Conservation (phyloP, 768 basidiomycete genomes). For the Leccinellum albellum region DNA sequence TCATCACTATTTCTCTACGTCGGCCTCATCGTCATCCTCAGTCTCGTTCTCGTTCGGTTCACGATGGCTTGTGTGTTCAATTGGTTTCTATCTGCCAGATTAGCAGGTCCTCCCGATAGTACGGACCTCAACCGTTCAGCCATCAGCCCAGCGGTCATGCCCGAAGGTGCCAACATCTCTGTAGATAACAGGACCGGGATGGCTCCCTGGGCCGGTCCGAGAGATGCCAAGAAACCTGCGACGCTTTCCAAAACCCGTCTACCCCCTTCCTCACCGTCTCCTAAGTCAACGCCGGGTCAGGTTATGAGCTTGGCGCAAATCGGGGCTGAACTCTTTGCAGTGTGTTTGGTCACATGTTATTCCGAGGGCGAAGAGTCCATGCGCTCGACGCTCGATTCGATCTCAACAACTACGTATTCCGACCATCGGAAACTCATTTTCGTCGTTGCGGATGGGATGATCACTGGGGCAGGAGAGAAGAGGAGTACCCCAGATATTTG, state of each 20-base stretch:
- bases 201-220: constrained; percentile 83
- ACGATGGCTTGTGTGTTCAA: constrained; percentile 95
- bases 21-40: constrained; percentile 87
- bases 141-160: constrained; percentile 94
- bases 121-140: constrained; percentile 74
- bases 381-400: constrained; percentile 87
- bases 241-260: constrained; percentile 39
- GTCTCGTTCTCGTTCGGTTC: constrained; percentile 88
- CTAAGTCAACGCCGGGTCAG: constrained; percentile 38
- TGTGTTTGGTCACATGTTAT: constrained; percentile 96
- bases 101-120: constrained; percentile 73
- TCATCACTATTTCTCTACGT: constrained; percentile 85
- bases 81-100: constrained; percentile 86
- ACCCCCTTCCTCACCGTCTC: constrained; percentile 44
- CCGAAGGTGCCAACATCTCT: constrained; percentile 93
- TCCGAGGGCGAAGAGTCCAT: constrained; percentile 94
- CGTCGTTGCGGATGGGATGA: constrained; percentile 97
- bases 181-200: constrained; percentile 88
- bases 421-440: constrained; percentile 91
- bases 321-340: constrained; percentile 90
- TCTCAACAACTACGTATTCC: constrained; percentile 86
- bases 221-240: constrained; percentile 47
- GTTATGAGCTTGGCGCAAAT: constrained; percentile 83
- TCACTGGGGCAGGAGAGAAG: constrained; percentile 96
- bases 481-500: constrained; percentile 95